These are phyloP conservation scores for Aegilops longissima DNA, from an alignment of 176 grass and related monocot genomes.

Conservation along the genomic window DNA sequence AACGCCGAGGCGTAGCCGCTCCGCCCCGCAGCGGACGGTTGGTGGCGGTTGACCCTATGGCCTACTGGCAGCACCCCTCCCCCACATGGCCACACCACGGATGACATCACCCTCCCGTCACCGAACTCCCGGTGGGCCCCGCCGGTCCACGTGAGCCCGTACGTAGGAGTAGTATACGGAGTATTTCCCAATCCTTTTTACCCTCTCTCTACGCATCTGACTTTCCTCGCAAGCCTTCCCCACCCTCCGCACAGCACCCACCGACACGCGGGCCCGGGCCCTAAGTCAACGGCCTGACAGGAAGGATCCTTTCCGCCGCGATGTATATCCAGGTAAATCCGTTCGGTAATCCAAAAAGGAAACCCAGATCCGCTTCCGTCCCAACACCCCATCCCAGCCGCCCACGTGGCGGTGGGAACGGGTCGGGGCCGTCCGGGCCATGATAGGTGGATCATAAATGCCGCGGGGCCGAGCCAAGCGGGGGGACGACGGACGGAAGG, in stretches of 20 bases:
- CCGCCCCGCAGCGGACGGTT: background rate
- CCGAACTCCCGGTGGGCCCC: constrained; percentile 19
- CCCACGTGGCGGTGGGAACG: background rate
- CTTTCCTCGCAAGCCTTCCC: background rate
- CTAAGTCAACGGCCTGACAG: background rate
- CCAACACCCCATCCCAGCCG: background rate
- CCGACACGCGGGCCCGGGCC: background rate
- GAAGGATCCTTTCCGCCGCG: background rate
- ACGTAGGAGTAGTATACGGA: too few relatives aligned
- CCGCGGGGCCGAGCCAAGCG: constrained; percentile 1
- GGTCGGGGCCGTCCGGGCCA: background rate
- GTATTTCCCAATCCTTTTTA: background rate
- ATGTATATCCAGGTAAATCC: constrained; percentile 7
- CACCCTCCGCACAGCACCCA: background rate
- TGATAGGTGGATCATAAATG: constrained; percentile 38
- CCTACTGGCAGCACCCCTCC: background rate
- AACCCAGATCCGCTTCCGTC: background rate
- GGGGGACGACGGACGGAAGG: background rate
- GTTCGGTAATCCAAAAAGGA: background rate
- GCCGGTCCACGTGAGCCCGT: background rate
- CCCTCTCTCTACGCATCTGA: background rate
- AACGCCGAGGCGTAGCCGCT: background rate
- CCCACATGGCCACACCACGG: background rate
- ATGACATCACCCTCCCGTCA: background rate
- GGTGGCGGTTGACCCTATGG: background rate